Percentiles rank a stretch among this genome's conserved stretches.
Conservation (phyloP, 2,329 filamentous ascomycete genomes). For the Tolypocladium nubicola region DNA sequence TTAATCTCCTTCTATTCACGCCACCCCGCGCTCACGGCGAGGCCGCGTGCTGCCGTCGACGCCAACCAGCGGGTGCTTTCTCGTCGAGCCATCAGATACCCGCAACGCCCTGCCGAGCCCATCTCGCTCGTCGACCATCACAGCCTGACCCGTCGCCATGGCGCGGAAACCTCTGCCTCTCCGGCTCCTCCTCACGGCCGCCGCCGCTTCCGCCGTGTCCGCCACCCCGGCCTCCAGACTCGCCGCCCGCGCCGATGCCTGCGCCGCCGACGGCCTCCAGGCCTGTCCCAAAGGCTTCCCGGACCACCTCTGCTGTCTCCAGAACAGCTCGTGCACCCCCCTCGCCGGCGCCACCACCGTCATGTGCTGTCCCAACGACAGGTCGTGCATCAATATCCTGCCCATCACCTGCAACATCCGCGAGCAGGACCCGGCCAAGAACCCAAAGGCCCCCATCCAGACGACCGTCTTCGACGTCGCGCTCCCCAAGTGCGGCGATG, state of each 20-base stretch:
- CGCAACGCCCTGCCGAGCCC: not conserved
- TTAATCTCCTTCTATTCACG: not conserved
- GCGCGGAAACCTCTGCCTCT: not conserved
- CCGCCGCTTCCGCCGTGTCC: not conserved
- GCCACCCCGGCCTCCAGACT: conserved; percentile 14
- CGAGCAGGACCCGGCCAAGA: conserved; percentile 46
- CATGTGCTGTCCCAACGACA: conserved; percentile 56
- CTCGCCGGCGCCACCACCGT: conserved; percentile 57
- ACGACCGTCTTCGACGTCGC: conserved; percentile 49
- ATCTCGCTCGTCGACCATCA: not conserved
- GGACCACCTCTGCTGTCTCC: conserved; percentile 55
- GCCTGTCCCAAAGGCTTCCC: conserved; percentile 48
- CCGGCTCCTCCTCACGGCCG: conserved; percentile 4
- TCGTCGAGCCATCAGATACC: not conserved
- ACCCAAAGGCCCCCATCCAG: conserved; percentile 53
- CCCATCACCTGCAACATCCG: conserved; percentile 54
- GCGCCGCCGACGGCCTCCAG: conserved; percentile 36
- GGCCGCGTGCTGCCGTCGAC: not conserved
- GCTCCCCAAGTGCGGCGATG: conserved; percentile 45
- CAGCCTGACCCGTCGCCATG: not conserved
- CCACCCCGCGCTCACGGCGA: not conserved
- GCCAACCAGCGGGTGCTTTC: not conserved
- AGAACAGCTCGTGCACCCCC: conserved; percentile 41
- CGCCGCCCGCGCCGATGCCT: conserved; percentile 36
- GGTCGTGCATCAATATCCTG: conserved; percentile 48